A percentile compares a stretch with the other conserved stretches of the same genome.
phyloP scores from a whole-genome alignment of 208 protist genomes.

The Tritrichomonas foetus region DNA sequence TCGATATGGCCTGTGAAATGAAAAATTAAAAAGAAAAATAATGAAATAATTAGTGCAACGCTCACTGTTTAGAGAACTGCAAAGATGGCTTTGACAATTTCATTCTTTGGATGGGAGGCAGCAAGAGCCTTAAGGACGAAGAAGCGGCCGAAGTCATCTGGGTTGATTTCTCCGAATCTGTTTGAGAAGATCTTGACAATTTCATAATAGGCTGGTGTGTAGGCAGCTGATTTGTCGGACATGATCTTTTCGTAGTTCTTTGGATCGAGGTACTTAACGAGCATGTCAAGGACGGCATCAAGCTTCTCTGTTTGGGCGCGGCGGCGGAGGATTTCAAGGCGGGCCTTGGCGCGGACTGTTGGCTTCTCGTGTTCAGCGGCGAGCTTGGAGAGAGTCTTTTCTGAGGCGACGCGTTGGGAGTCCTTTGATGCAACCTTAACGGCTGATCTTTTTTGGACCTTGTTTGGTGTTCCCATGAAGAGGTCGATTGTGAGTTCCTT shows the following conservation, averaged over 20 bases:
- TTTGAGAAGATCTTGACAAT: not conserved
- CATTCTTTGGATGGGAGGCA: not conserved
- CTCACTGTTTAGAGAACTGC: not conserved
- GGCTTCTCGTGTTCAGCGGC: not conserved
- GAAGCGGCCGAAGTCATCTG: not conserved
- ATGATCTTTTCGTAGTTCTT: not conserved
- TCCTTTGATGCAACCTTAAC: too few relatives aligned
- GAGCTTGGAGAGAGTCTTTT: too few relatives aligned
- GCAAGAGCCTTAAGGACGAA: not conserved
- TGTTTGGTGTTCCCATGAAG: not conserved
- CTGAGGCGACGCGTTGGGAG: too few relatives aligned
- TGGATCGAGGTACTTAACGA: not conserved
- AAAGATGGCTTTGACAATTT: not conserved
- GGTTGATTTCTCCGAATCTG: not conserved
- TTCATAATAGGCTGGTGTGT: not conserved
- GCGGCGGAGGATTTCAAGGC: not conserved
- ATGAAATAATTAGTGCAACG: too few relatives aligned
- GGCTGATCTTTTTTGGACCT: too few relatives aligned
- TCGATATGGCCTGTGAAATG: too few relatives aligned
- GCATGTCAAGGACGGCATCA: not conserved
- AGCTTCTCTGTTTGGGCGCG: not conserved
- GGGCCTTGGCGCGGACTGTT: not conserved
- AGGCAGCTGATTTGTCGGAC: not conserved
- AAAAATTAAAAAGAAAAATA: too few relatives aligned
- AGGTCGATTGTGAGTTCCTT: not conserved